phyloP scores from a whole-genome alignment of 2,329 filamentous ascomycete genomes.

The Calonectria pseudoturangicola region DNA sequence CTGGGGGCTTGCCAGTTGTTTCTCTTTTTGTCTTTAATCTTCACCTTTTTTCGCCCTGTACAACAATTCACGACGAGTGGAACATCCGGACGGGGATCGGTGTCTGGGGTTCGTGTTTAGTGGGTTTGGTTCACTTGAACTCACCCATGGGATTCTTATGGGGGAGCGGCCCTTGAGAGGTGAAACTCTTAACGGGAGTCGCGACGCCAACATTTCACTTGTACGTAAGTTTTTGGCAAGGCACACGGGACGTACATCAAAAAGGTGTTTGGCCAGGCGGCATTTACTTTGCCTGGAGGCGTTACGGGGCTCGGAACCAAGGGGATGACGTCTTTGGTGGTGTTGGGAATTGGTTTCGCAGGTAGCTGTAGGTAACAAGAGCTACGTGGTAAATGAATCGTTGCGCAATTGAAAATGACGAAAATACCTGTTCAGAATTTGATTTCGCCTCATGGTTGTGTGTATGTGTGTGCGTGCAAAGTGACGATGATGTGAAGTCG shows the following conservation, averaged over 20 bases:
- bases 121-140: constrained; percentile 31
- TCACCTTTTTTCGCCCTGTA: constrained; percentile 54
- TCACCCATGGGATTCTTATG: constrained; percentile 43
- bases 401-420: constrained; percentile 48
- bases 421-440: constrained; percentile 24
- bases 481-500: background rate
- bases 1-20: constrained; percentile 43
- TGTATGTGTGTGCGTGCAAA: background rate
- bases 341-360: constrained; percentile 47
- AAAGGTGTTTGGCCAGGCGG: constrained; percentile 64
- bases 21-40: constrained; percentile 47
- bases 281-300: constrained; percentile 54
- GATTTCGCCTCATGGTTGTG: constrained; percentile 2
- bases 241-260: constrained; percentile 64
- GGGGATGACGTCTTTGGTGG: constrained; percentile 56
- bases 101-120: constrained; percentile 49
- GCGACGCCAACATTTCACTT: constrained; percentile 51
- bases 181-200: constrained; percentile 35
- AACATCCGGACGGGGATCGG: constrained; percentile 48
- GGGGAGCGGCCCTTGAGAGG: constrained; percentile 36
- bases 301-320: constrained; percentile 50
- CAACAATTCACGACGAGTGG: constrained; percentile 54
- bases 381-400: constrained; percentile 53
- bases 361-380: constrained; percentile 56
- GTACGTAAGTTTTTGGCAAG: constrained; percentile 64